Evolutionary conservation across 2,329 filamentous ascomycete species (phyloP), one percentile per base, ranked within the genome.

Genomic region (Trichothecium roseum): DNA sequence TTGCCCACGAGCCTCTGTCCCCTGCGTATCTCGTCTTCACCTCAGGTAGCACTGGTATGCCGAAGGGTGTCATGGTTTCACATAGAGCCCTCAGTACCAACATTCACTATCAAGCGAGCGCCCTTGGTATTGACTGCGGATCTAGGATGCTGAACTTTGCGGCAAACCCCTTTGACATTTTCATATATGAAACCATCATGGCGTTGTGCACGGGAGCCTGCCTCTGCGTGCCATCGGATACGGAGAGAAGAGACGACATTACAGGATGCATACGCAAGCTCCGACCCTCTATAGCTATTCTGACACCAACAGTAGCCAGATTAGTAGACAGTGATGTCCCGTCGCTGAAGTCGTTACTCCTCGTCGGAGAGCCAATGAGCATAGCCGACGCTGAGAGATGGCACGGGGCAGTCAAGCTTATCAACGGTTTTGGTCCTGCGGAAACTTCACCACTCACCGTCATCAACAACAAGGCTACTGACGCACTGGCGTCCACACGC

Each of bases 101-200:
- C 22, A 18, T 28, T 16, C 6, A 5, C 4, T 5, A 12, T 18
- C 18, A 30, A 5, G 27, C 26, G 8, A 4, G 8, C 4, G 28
- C 16, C 8, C 22, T 30, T 22, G 34, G 16, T 4, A 3, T 24
- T 3, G 4, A 17, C 34, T 5, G 10, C 14, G 14, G 15, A 20
- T 18, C 31, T n/a, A 18, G 32, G 8, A 28, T 22, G 5, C 20
- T 33, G 31, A 63, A 68, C 37, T 65, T 64, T 39, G 64, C 62
- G 9, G 59, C 58, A n/a, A 67, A 63, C 41, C 62, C 60, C 1
- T 69, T 69, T 29, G 65, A 72, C 37, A 57, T 60, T 3, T 60
- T 57, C 27, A 46, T 71, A 5, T 37, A 59, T 3, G 68, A 72
- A 36, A 62, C 63, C 2, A 53, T 71, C 20, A 56, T 60, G 7